Evolutionary conservation across 306 rosid genomes (phyloP), one percentile per base, ranked within the genome.

Genomic region (Lotus japonicus): DNA sequence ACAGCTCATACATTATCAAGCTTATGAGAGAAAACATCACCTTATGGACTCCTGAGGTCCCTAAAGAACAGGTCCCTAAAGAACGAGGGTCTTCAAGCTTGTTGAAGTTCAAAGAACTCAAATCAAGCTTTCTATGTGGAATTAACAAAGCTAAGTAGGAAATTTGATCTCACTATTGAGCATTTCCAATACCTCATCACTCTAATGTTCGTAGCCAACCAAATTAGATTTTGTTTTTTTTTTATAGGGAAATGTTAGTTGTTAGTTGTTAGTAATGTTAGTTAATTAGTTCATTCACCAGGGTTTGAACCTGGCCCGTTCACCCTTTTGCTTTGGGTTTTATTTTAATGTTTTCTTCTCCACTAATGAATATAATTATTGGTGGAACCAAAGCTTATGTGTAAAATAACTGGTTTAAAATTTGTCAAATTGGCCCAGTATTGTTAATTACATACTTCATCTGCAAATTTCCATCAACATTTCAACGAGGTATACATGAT

Each of bases 1-100:
- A 88, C 66, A 83, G 86, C 71, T 77, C 89, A 63, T 86, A 85
- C 11, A 85, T 88, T 45, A 80, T 85, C 86, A 91, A 88, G 78
- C 88, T 88, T 54, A 77, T 88, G 61, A 88, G 86, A 83, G 95
- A 88, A 41, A 88, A 86, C 76, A 92, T 88, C 73, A 80, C 84
- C 21, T 38, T 88, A 68, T 88, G 91, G 95, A 87, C n/a, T n/a
- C n/a, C n/a, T n/a, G n/a, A n/a, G n/a, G n/a, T n/a, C n/a, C n/a
- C n/a, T n/a, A n/a, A n/a, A n/a, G n/a, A n/a, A n/a, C n/a, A n/a
- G n/a, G n/a, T n/a, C n/a, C n/a, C n/a, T n/a, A n/a, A 85, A 13
- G 86, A 78, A n/a, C n/a, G n/a, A n/a, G n/a, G n/a, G n/a, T n/a
- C n/a, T n/a, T n/a, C n/a, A n/a, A n/a, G n/a, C n/a, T n/a, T n/a